Evolutionary conservation across 2,329 filamentous ascomycete genomes (phyloP).

Genomic region (Helminthosporium solani): DNA sequence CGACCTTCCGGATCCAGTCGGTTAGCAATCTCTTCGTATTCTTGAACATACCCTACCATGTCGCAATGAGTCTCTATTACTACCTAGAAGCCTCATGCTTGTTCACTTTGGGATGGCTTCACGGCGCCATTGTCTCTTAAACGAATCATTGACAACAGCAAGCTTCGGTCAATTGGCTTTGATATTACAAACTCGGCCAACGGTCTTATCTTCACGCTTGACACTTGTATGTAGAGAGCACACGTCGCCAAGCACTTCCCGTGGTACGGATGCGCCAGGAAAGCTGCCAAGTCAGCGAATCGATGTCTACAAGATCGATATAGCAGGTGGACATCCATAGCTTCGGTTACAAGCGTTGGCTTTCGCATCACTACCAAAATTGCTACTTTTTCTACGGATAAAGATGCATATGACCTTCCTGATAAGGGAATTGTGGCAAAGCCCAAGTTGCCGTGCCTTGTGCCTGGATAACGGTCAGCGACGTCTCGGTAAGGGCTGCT

Average conservation of each 20-base stretch:
- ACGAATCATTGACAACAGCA: not conserved
- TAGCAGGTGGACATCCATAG: not conserved
- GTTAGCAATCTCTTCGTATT: not conserved
- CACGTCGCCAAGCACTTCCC: not conserved
- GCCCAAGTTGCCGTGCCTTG: not conserved
- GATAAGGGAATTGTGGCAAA: not conserved
- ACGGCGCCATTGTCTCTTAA: too few species aligned
- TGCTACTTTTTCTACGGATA: not conserved
- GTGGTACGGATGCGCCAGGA: not conserved
- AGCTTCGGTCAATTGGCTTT: not conserved
- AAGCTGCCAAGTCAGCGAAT: not conserved
- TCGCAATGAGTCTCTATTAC: not conserved
- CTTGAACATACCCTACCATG: not conserved
- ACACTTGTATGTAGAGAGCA: not conserved
- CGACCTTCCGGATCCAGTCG: conserved; percentile 4
- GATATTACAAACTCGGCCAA: not conserved
- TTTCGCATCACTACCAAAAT: not conserved
- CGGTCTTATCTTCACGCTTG: not conserved
- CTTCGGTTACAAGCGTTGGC: not conserved
- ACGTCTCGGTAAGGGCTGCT: not conserved
- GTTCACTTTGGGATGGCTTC: too few species aligned
- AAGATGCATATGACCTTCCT: not conserved
- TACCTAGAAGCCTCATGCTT: not conserved
- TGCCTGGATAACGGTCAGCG: conserved; percentile 29
- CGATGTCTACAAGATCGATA: not conserved